These are phyloP conservation scores for Pyricularia grisea DNA, from an alignment of 2,329 filamentous ascomycete genomes.

Conservation along the genomic window DNA sequence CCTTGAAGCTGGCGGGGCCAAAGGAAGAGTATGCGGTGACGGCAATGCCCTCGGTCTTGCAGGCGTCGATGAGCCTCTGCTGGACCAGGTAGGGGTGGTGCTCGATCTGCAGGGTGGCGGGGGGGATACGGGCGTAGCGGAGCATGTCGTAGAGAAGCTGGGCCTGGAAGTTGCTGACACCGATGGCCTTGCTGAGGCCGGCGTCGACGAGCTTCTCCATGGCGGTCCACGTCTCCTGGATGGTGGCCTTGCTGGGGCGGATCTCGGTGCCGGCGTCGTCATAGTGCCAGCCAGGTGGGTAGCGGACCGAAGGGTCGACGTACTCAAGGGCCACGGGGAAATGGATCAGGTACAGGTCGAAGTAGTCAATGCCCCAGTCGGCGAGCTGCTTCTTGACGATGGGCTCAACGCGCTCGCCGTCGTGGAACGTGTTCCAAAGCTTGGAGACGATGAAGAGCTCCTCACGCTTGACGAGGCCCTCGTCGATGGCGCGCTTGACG, in stretches of 20 bases:
- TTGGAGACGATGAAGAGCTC: slow-evolving; percentile 91
- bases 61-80: slow-evolving; percentile 58
- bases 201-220: slow-evolving; percentile 67
- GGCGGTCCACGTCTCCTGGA: slow-evolving; percentile 74
- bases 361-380: slow-evolving; percentile 81
- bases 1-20: slow-evolving; percentile 68
- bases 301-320: slow-evolving; percentile 68
- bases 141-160: slow-evolving; percentile 71
- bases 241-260: slow-evolving; percentile 56
- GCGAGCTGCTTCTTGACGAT: slow-evolving; percentile 69
- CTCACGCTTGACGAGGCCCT: slow-evolving; percentile 71
- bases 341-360: slow-evolving; percentile 83
- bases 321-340: slow-evolving; percentile 83
- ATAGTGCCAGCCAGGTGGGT: slow-evolving; percentile 71
- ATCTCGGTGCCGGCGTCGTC: slow-evolving; percentile 57
- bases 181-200: slow-evolving; percentile 63
- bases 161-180: slow-evolving; percentile 75
- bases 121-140: slow-evolving; percentile 64
- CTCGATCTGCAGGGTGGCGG: slow-evolving; percentile 77
- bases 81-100: slow-evolving; percentile 86
- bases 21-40: slow-evolving; percentile 82
- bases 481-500: slow-evolving; percentile 68
- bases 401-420: slow-evolving; percentile 64
- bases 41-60: slow-evolving; percentile 58
- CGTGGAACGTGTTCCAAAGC: slow-evolving; percentile 90